phyloP scores from a whole-genome alignment of 2,329 filamentous ascomycete genomes.

The Ceratocystis colombiana region DNA sequence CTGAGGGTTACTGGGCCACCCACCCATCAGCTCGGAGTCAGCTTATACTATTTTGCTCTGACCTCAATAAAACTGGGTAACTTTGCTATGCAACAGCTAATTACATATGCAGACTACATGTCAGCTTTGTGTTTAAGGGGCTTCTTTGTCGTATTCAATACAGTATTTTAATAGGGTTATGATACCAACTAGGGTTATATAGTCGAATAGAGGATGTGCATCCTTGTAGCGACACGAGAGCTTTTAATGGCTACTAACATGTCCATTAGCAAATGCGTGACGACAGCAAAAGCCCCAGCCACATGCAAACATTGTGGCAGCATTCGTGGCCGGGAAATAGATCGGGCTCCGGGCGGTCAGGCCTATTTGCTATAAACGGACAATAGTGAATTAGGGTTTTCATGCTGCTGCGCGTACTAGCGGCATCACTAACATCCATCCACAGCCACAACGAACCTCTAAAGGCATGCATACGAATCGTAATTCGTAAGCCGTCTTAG shows the following conservation, averaged over 20 bases:
- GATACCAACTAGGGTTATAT: accelerated
- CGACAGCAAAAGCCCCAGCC: too few relatives aligned
- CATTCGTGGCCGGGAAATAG: not conserved
- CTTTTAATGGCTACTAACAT: not conserved
- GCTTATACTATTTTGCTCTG: not conserved
- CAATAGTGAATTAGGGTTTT: too few relatives aligned
- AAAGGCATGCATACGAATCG: not conserved
- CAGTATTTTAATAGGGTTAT: not conserved
- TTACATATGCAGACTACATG: not conserved
- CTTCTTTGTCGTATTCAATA: not conserved
- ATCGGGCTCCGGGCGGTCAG: not conserved
- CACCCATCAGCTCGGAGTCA: not conserved
- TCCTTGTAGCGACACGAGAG: not conserved
- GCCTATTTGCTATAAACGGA: too few relatives aligned
- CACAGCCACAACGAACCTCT: not conserved
- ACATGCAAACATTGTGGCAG: too few relatives aligned
- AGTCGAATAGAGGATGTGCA: not conserved
- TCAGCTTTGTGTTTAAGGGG: not conserved
- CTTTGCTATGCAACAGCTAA: not conserved
- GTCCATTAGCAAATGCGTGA: too few relatives aligned
- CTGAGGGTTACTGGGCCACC: not conserved
- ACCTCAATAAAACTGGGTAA: not conserved
- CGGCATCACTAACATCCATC: too few relatives aligned
- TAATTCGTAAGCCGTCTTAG: not conserved
- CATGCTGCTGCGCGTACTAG: too few relatives aligned